A percentile compares a stretch with the other conserved stretches of the same genome.
Conservation (phyloP, 306 rosid genomes). For the Glycyrrhiza uralensis region DNA sequence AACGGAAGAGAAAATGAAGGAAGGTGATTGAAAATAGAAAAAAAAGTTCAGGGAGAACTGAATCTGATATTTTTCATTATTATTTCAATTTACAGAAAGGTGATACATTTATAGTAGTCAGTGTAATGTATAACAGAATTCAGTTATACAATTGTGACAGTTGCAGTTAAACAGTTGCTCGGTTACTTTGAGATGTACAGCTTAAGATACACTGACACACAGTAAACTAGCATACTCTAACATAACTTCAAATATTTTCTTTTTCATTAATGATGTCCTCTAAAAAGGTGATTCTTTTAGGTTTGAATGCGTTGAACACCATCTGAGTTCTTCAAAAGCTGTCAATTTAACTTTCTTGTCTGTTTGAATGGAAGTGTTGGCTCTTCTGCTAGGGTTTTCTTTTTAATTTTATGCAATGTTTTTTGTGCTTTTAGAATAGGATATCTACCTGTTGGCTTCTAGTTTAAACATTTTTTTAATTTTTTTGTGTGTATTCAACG, state of each 20-base stretch:
- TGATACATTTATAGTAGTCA: neutral
- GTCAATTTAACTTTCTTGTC: no score
- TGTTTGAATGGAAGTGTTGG: no score
- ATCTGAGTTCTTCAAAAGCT: neutral
- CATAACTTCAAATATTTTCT: neutral
- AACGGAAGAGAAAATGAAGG: neutral
- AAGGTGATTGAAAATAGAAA: neutral
- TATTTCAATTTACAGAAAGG: neutral
- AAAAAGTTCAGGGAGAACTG: neutral
- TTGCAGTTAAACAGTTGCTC: neutral
- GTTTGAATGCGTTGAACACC: neutral
- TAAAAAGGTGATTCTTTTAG: neutral
- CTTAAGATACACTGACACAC: neutral
- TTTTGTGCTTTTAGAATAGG: no score
- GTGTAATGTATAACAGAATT: neutral
- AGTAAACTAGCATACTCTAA: neutral
- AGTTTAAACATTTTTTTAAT: no score
- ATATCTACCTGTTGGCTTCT: no score
- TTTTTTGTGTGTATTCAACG: no score
- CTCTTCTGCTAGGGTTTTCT: no score
- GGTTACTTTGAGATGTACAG: neutral
- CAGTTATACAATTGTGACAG: neutral
- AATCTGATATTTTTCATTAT: neutral
- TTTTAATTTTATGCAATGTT: no score
- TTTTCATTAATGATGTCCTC: neutral